Conservation (phyloP, 1,284 basidiomycete species). For the Microbotryomycetes sp. region DNA sequence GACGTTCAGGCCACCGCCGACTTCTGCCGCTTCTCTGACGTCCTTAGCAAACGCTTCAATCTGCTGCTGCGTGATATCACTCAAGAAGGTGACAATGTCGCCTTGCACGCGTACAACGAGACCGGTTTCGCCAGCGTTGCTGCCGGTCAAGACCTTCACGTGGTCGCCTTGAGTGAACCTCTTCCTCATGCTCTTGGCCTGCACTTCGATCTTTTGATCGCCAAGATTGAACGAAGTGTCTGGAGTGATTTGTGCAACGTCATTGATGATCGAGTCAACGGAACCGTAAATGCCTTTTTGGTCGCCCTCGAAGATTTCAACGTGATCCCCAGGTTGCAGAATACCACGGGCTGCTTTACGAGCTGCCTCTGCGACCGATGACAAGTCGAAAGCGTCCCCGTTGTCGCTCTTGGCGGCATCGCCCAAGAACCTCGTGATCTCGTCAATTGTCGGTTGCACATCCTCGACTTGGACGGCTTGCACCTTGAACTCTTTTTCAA, state of each 20-base stretch:
- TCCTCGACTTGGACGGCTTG: slow-evolving; percentile 74
- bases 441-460: slow-evolving; percentile 90
- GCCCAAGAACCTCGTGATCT: slow-evolving; percentile 76
- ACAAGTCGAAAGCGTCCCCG: slow-evolving; percentile 44
- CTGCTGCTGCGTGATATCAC: slow-evolving; percentile 95
- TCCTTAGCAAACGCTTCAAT: slow-evolving; percentile 97
- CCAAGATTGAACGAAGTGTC: slow-evolving; percentile 79
- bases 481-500: slow-evolving; percentile 92
- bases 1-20: slow-evolving; percentile 79
- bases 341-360: slow-evolving; percentile 78
- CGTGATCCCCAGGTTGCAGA: slow-evolving; percentile 93
- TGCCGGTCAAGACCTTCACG: slow-evolving; percentile 94
- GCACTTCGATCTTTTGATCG: slow-evolving; percentile 77
- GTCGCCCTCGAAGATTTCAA: slow-evolving; percentile 96
- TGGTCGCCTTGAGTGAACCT: slow-evolving; percentile 95
- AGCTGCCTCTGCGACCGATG: slow-evolving; percentile 82
- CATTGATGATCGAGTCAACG: slow-evolving; percentile 80
- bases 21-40: slow-evolving; percentile 92
- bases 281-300: slow-evolving; percentile 87
- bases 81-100: slow-evolving; percentile 87
- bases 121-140: slow-evolving; percentile 92
- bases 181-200: slow-evolving; percentile 83
- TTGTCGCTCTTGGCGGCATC: slow-evolving; percentile 11
- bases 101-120: slow-evolving; percentile 77
- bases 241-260: slow-evolving; percentile 77